These are phyloP conservation scores for Dactylellina cionopaga DNA, from an alignment of 2,329 filamentous ascomycete genomes.

Conservation along the genomic window DNA sequence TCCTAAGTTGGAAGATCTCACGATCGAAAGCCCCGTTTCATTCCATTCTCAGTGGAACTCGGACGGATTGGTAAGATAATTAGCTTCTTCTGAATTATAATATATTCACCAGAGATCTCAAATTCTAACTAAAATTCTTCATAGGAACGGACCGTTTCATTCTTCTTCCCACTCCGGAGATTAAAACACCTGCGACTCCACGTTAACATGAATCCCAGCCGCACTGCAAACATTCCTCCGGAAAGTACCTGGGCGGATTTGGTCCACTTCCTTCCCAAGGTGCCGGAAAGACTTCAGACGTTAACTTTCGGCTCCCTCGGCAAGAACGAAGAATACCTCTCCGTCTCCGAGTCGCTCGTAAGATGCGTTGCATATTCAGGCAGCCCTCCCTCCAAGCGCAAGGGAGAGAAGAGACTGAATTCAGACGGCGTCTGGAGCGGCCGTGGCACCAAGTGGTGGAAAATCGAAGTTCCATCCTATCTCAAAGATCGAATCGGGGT, in stretches of 20 bases:
- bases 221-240: conserved; percentile 51
- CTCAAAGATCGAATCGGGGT: conserved; percentile 49
- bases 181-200: conserved; percentile 51
- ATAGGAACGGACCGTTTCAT: conserved; percentile 52
- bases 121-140: conserved; percentile 31
- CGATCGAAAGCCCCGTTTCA: conserved; percentile 51
- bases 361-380: conserved; percentile 51
- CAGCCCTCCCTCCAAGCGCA: conserved; percentile 44
- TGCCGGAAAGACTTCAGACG: conserved; percentile 47
- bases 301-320: conserved; percentile 48
- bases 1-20: conserved; percentile 42
- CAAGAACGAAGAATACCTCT: conserved; percentile 51
- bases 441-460: conserved; percentile 50
- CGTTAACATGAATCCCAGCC: conserved; percentile 52
- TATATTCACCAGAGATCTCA: conserved; percentile 5
- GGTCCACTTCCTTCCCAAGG: conserved; percentile 44
- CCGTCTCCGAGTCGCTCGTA: conserved; percentile 46
- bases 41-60: conserved; percentile 53
- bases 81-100: conserved; percentile 8
- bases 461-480: conserved; percentile 36
- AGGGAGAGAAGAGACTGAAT: conserved; percentile 39
- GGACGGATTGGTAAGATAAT: conserved; percentile 47
- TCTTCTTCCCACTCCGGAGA: conserved; percentile 49
- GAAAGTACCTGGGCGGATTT: conserved; percentile 50
- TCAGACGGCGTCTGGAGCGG: conserved; percentile 50